A percentile compares a stretch with the other conserved stretches of the same genome.
These are phyloP conservation scores for Euphrasia confusa DNA, from an alignment of 257 asterid species.

Conservation along the genomic window DNA sequence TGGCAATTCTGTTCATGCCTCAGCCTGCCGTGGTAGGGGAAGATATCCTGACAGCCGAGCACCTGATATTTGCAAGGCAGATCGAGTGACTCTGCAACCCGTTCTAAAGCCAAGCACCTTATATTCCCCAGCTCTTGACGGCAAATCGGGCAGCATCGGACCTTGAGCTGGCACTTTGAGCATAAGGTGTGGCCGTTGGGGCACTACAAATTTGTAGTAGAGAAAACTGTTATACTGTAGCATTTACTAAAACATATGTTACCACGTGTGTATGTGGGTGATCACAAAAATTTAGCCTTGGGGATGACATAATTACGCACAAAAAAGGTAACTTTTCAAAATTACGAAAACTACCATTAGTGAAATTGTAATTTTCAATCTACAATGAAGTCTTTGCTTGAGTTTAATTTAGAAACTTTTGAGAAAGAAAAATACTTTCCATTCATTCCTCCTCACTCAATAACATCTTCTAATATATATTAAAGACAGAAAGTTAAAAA, in stretches of 20 bases:
- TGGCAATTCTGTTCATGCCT: constrained; percentile 40
- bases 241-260: neutral
- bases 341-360: neutral
- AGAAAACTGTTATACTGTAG: neutral
- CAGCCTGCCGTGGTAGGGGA: constrained; percentile 31
- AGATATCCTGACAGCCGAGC: constrained; percentile 43
- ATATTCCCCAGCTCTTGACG: constrained; percentile 46
- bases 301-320: neutral
- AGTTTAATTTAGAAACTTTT: neutral
- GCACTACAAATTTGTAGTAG: constrained; percentile 30
- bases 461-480: neutral
- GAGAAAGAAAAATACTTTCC: neutral
- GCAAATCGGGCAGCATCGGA: constrained; percentile 39
- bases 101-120: constrained; percentile 46
- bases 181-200: constrained; percentile 52
- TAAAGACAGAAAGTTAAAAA: neutral
- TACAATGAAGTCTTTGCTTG: neutral
- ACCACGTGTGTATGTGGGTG: neutral
- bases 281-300: neutral
- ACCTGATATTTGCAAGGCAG: constrained; percentile 39
- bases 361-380: constrained; percentile 6
- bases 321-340: neutral
- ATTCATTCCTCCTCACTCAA: neutral
- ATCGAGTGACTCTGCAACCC: constrained; percentile 45
- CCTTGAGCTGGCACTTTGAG: constrained; percentile 36